Conservation (phyloP, 257 asterid genomes). For the Verbena officinalis region DNA sequence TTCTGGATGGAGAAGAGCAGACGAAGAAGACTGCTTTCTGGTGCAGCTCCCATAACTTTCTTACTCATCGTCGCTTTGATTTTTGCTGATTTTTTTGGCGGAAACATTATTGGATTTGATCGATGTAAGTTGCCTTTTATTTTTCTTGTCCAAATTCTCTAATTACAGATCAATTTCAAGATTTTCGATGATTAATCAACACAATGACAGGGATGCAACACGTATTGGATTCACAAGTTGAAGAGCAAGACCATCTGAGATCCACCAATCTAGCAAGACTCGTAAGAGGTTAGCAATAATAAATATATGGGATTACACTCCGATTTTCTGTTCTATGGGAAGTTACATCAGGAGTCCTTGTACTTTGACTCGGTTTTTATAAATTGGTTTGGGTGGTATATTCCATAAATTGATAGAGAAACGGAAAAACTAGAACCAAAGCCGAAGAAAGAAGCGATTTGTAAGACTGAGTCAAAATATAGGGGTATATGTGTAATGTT, state of each 20-base stretch:
- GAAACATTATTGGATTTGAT: constrained; percentile 10
- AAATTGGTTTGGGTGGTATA: no score
- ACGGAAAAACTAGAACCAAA: no score
- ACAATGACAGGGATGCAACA: constrained; percentile 25
- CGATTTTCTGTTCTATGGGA: background rate
- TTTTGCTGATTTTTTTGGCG: constrained; percentile 22
- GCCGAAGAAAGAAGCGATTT: no score
- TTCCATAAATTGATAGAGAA: no score
- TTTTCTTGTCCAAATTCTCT: background rate
- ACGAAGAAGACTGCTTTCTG: constrained; percentile 12
- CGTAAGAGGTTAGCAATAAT: constrained; percentile 29
- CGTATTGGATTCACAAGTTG: background rate
- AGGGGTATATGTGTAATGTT: no score
- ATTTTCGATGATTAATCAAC: background rate
- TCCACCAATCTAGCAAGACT: constrained; percentile 37
- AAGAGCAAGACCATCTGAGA: constrained; percentile 11
- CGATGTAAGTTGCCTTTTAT: constrained; percentile 8
- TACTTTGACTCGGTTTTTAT: no score
- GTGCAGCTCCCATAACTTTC: constrained; percentile 29
- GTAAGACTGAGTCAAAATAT: no score
- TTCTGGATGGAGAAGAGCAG: constrained; percentile 21
- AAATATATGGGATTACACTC: background rate
- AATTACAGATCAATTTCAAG: no score
- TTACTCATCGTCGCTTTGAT: constrained; percentile 21
- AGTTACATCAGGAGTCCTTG: no score